Conservation (phyloP, 495 filamentous ascomycete species). For the Zalerion maritima region DNA sequence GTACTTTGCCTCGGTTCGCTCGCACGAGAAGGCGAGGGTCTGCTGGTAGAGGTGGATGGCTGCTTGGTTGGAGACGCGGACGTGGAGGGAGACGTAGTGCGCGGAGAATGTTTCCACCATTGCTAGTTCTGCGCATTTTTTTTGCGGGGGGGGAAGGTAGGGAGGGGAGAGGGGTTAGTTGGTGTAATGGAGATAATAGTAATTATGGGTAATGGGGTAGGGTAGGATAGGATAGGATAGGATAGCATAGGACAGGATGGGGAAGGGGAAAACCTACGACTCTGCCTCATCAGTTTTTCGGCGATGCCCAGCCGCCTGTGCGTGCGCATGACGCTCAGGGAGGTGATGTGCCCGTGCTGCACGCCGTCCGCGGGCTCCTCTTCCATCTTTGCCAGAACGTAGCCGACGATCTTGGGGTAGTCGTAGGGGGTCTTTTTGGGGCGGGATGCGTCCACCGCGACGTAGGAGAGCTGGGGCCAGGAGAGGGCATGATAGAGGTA, state of each 20-base stretch:
- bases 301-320: slow-evolving; percentile 82
- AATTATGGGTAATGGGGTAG: too few relatives aligned
- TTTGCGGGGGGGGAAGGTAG: neutral
- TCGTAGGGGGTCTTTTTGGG: slow-evolving; percentile 65
- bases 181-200: neutral
- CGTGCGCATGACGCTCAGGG: slow-evolving; percentile 89
- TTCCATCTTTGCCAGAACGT: slow-evolving; percentile 98
- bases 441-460: slow-evolving; percentile 78
- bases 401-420: slow-evolving; percentile 95
- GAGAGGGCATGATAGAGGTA: slow-evolving; percentile 98
- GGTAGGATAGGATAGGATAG: neutral
- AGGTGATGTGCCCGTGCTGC: slow-evolving; percentile 93
- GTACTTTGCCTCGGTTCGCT: slow-evolving; percentile 86
- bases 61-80: slow-evolving; percentile 83
- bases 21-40: slow-evolving; percentile 80
- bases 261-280: slow-evolving; percentile 47
- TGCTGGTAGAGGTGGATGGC: slow-evolving; percentile 85
- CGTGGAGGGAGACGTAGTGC: slow-evolving; percentile 87
- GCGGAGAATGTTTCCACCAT: slow-evolving; percentile 92
- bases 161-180: neutral
- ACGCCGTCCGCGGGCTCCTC: slow-evolving; percentile 87
- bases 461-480: slow-evolving; percentile 93
- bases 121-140: slow-evolving; percentile 73
- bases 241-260: slow-evolving; percentile 1
- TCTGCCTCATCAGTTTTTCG: slow-evolving; percentile 93